A percentile compares a stretch with the other conserved stretches of the same genome.
These are phyloP conservation scores for Aspergillus coremiiformis DNA, from an alignment of 495 filamentous ascomycete species.

Conservation along the genomic window DNA sequence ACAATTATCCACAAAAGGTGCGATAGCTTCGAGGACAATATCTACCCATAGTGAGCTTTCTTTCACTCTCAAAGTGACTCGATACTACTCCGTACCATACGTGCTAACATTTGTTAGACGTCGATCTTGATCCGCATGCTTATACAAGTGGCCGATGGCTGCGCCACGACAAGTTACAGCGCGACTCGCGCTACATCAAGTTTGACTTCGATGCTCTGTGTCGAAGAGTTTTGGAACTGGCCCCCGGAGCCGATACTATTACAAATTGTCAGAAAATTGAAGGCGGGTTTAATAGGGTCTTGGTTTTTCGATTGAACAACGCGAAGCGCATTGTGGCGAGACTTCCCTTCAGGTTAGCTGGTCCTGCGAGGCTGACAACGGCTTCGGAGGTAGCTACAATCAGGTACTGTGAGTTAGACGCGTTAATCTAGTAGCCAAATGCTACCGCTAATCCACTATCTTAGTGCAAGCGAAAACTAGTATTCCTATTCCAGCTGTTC, in stretches of 20 bases:
- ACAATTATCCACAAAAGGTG: no score
- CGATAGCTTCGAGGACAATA: no score
- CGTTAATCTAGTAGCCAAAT: no score
- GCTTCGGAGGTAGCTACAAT: constrained; percentile 40
- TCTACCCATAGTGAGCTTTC: no score
- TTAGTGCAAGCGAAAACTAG: constrained; percentile 31
- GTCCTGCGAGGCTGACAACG: constrained; percentile 26
- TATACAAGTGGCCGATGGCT: constrained; percentile 1
- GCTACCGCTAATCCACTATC: no score
- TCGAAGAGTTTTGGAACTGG: background rate
- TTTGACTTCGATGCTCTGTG: constrained; percentile 1
- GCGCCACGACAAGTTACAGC: background rate
- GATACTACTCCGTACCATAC: no score
- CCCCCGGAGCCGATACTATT: background rate
- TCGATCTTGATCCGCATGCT: background rate
- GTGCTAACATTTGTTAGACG: no score
- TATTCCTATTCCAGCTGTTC: constrained; percentile 35
- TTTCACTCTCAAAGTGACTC: no score
- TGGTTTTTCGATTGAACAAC: constrained; percentile 34
- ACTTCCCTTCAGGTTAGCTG: constrained; percentile 29
- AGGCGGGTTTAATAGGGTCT: constrained; percentile 22
- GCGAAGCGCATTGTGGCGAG: constrained; percentile 27
- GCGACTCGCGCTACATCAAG: background rate
- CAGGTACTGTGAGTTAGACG: constrained; percentile 31
- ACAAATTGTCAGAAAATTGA: background rate